Evolutionary conservation across 352 stramenopile genomes (phyloP).

Genomic region (Thalassiosira exigua): DNA sequence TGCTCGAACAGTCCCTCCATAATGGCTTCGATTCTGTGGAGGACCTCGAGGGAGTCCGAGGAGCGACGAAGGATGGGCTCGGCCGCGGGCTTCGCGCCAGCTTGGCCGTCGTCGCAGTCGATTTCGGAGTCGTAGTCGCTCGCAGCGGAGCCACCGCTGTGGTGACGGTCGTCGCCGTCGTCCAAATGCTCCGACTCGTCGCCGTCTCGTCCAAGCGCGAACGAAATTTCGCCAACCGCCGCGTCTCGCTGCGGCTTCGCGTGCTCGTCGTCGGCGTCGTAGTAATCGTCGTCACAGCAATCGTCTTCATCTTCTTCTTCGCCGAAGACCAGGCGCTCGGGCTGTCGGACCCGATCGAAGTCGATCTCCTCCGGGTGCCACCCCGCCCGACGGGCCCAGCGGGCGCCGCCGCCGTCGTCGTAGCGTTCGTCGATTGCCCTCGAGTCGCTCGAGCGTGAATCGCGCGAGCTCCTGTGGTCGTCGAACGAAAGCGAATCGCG

Average conservation of each 20-base stretch:
- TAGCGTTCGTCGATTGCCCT: not conserved
- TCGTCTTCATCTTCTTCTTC: not conserved
- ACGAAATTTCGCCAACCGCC: not conserved
- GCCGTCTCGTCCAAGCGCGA: too few relatives aligned
- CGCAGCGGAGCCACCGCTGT: too few relatives aligned
- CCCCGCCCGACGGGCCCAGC: not conserved
- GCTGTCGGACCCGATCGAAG: not conserved
- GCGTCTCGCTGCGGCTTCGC: not conserved
- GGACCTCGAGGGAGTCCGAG: conserved; percentile 43
- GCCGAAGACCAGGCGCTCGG: not conserved
- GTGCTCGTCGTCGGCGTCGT: too few relatives aligned
- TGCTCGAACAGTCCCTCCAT: conserved; percentile 40
- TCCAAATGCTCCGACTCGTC: too few relatives aligned
- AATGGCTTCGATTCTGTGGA: conserved; percentile 59
- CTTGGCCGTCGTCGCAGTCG: not conserved
- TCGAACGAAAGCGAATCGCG: too few relatives aligned
- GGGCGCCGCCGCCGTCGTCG: not conserved
- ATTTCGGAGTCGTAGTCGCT: too few relatives aligned
- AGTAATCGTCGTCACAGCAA: not conserved
- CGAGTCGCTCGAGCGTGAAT: too few relatives aligned
- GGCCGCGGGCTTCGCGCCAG: not conserved
- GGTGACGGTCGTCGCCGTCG: too few relatives aligned
- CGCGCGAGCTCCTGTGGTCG: too few relatives aligned
- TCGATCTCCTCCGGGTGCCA: not conserved
- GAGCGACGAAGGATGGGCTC: not conserved